Evolutionary conservation across 2,329 filamentous ascomycete species (phyloP), one percentile per base, ranked within the genome.

Genomic region (Cephalotrichum gorgonifer): DNA sequence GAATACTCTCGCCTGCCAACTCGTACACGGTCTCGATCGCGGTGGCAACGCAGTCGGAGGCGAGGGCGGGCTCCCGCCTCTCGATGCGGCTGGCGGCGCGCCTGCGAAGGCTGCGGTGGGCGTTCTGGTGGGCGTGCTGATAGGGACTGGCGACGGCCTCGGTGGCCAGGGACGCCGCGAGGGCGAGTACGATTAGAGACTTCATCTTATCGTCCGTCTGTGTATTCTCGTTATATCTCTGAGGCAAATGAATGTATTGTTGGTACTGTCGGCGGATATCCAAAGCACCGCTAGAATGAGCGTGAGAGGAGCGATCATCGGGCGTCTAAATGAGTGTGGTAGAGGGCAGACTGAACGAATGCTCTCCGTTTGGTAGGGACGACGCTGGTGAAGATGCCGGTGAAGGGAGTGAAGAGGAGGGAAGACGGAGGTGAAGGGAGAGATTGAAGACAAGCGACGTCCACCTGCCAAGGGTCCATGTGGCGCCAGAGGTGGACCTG

Each of bases 1-100:
- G 70, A 56, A 95, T 75, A 30, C 69, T 54, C 59, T 81, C 57
- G 52, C 83, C 84, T 52, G 85, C 78, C 48, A 90, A 70, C 62
- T 84, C 75, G 68, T 90, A 96, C 50, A 84, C 76, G 50, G 83
- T 79, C 56, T 82, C 76, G 47, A 79, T 82, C 28, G 82, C 75
- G 39, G 75, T 78, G 38, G 75, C 70, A 46, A 82, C 74, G 49
- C 76, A 73, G 48, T 79, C 75, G 51, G 68, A 70, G 50, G 76
- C 70, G 44, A 71, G 67, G 11, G 56, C 60, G 15, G 68, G 64
- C 26, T 59, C 64, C 51, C 71, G 73, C 66, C 70, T 73, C 60
- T 76, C 70, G 46, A 73, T 64, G 28, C 67, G 66, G 52, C 70
- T 67, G 31, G 68, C 61, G 30, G 56, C 66, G 52, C 76, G 72